Conservation (phyloP, 768 basidiomycete species). For the Boletus vinaceobasis region DNA sequence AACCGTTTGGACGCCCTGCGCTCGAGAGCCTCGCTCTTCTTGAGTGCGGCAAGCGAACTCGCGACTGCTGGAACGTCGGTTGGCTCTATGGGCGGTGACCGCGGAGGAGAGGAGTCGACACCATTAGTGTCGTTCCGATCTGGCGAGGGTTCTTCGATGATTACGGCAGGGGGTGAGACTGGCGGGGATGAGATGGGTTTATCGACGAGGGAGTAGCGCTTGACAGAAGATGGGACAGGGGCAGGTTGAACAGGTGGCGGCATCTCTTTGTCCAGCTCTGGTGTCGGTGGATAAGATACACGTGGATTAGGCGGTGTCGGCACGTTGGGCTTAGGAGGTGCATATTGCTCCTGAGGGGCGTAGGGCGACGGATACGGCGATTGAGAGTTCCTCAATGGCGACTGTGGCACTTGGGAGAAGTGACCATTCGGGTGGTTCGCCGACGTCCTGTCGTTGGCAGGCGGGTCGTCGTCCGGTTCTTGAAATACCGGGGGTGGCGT, state of each 20-base stretch:
- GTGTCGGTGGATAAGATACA: conserved; percentile 16
- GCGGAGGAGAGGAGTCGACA: conserved; percentile 29
- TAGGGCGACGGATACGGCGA: not conserved
- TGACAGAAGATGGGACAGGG: conserved; percentile 61
- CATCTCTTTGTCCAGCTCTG: conserved; percentile 23
- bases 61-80: conserved; percentile 63
- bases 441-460: conserved; percentile 7
- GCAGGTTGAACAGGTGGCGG: conserved; percentile 24
- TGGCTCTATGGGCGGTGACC: conserved; percentile 36
- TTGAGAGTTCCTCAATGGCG: conserved; percentile 16
- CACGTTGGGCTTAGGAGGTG: conserved; percentile 9
- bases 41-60: conserved; percentile 81
- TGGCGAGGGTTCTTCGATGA: conserved; percentile 35
- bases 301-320: conserved; percentile 1
- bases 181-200: conserved; percentile 49
- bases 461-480: conserved; percentile 32
- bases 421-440: conserved; percentile 11
- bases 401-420: conserved; percentile 9
- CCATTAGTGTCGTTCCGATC: conserved; percentile 30
- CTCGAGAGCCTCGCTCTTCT: conserved; percentile 81
- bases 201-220: conserved; percentile 78
- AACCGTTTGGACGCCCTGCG: conserved; percentile 94
- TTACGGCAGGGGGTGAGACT: conserved; percentile 45
- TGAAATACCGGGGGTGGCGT: conserved; percentile 29
- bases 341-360: conserved; percentile 6